Evolutionary conservation across 345 rosid species (phyloP), one percentile per base, ranked within the genome.

Genomic region (Hypericum perforatum): DNA sequence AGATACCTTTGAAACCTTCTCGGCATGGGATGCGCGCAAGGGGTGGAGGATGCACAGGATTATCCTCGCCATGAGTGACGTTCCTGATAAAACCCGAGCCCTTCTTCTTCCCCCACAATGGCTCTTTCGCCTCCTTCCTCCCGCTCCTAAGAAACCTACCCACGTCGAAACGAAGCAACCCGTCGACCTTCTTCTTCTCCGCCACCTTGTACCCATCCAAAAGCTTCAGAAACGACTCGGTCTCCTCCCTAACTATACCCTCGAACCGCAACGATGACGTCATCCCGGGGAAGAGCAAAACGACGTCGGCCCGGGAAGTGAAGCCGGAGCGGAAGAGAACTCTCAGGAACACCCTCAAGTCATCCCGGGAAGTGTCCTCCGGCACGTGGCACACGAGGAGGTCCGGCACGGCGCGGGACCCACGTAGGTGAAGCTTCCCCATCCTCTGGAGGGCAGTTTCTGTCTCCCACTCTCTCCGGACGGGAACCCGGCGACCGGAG

Each of bases 91-190:
- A 22, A 22, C 1, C 32, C 2, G 32, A 22, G 32, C 32, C 32
- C 32, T 1, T 70, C 67, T 63, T 78, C 80, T 81, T 88, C 8
- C 98, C 98, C 98, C 96, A 92, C 5, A 88, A 5, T 2, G 94
- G 71, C 77, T 81, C 95, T 3, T 64, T 68, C 40, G 62, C 37
- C 39, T 69, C 76, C 50, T 71, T 75, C 60, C 64, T 79, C 6
- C 66, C 65, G 3, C 69, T 57, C 53, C 66, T 75, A 41, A 66
- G 56, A 49, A 83, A 92, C 38, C 62, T 82, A 14, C 60, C 54
- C 39, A 61, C 50, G 43, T 79, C 77, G 37, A 87, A 92, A 55
- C 77, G 49, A 16, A 64, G 49, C 22, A 64, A 42, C 10, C 14
- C 52, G 60, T 9, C 39, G 36, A 54, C 53, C 64, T 66, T 65